Evolutionary conservation across 1,284 basidiomycete genomes (phyloP).

Genomic region (Sporisorium exsertum): DNA sequence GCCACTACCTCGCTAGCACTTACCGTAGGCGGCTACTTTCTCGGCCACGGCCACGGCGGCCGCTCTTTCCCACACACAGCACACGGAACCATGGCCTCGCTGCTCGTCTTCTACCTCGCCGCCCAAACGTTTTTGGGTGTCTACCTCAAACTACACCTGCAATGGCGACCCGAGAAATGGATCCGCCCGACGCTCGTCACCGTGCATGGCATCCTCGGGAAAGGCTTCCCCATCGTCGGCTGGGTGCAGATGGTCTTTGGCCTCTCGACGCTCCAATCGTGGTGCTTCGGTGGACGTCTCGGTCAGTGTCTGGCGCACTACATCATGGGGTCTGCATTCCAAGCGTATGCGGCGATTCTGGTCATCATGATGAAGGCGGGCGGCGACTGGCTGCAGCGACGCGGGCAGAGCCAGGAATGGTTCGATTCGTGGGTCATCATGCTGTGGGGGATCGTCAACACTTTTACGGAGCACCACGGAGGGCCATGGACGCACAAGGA

Average conservation of each 20-base stretch:
- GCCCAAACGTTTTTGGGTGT: constrained; percentile 80
- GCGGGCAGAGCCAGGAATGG: constrained; percentile 79
- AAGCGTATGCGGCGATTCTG: constrained; percentile 86
- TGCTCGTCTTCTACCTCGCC: constrained; percentile 59
- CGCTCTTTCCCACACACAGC: constrained; percentile 64
- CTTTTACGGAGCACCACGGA: constrained; percentile 80
- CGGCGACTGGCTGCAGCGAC: constrained; percentile 80
- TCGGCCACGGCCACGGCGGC: constrained; percentile 63
- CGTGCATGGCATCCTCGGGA: constrained; percentile 84
- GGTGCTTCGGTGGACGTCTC: constrained; percentile 80
- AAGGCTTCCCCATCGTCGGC: constrained; percentile 84
- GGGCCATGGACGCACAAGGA: constrained; percentile 80
- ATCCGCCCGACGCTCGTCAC: constrained; percentile 81
- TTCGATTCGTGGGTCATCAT: constrained; percentile 90
- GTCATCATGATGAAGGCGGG: constrained; percentile 85
- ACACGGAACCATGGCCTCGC: constrained; percentile 62
- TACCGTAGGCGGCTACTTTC: constrained; percentile 62
- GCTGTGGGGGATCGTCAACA: constrained; percentile 85
- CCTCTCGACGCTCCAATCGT: constrained; percentile 63
- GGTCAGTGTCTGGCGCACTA: constrained; percentile 78
- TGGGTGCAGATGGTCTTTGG: constrained; percentile 71
- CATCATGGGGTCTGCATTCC: constrained; percentile 70
- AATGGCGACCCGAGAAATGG: constrained; percentile 75
- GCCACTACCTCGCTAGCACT: constrained; percentile 52
- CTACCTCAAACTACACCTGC: constrained; percentile 92